Percentiles rank a stretch among this genome's conserved stretches.
These are phyloP conservation scores for Penicillium italicum DNA, from an alignment of 2,329 filamentous ascomycete genomes.

Conservation along the genomic window DNA sequence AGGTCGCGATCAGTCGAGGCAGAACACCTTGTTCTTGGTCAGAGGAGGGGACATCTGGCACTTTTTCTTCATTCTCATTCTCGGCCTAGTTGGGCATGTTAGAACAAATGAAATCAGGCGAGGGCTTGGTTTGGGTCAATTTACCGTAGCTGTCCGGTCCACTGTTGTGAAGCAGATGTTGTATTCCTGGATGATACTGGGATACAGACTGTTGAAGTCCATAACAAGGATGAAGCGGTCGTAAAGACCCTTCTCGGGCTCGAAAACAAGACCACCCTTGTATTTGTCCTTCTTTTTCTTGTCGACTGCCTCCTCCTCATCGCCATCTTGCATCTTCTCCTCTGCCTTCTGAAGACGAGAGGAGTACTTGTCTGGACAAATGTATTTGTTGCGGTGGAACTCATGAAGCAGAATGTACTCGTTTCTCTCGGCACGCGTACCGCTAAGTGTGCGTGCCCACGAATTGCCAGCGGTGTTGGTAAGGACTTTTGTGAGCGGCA, in stretches of 20 bases:
- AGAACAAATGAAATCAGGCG: neutral
- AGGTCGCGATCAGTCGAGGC: conserved; percentile 83
- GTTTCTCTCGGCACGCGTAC: conserved; percentile 94
- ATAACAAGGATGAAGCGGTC: conserved; percentile 98
- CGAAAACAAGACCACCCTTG: conserved; percentile 97
- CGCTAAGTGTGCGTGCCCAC: conserved; percentile 92
- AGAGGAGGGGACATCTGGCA: conserved; percentile 74
- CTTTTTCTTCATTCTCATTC: conserved; percentile 76
- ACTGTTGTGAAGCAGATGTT: conserved; percentile 99
- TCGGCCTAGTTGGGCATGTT: conserved; percentile 34
- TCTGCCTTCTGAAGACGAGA: conserved; percentile 72
- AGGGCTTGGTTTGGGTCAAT: conserved; percentile 26
- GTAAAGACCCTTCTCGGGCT: conserved; percentile 94
- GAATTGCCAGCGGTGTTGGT: conserved; percentile 97
- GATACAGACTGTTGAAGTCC: conserved; percentile 99
- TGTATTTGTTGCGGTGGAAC: conserved; percentile 95
- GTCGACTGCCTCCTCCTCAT: conserved; percentile 63
- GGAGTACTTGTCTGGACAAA: conserved; percentile 90
- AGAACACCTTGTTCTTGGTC: conserved; percentile 80
- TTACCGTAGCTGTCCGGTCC: conserved; percentile 68
- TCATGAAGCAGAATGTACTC: conserved; percentile 99
- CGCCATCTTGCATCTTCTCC: conserved; percentile 63
- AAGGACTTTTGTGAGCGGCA: conserved; percentile 88
- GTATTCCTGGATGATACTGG: conserved; percentile 97
- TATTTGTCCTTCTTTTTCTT: conserved; percentile 98